These are phyloP conservation scores for Karstenula rhodostoma DNA, from an alignment of 2,329 filamentous ascomycete genomes.

Conservation along the genomic window DNA sequence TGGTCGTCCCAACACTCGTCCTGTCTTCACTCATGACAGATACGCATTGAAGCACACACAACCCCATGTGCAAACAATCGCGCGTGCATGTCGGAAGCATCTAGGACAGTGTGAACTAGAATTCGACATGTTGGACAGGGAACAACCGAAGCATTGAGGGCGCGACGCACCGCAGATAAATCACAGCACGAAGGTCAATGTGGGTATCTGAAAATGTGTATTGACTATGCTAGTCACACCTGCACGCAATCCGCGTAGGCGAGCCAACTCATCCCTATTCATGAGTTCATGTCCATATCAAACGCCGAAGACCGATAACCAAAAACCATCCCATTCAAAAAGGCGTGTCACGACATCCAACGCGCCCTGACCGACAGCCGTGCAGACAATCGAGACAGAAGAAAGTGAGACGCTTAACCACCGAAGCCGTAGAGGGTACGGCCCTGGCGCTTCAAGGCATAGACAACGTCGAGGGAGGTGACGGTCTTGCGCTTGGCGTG, in stretches of 20 bases:
- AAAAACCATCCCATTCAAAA: slow-evolving; percentile 12
- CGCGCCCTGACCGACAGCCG: slow-evolving; percentile 24
- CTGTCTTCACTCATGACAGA: no score
- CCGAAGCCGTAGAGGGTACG: slow-evolving; percentile 86
- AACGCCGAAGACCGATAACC: slow-evolving; percentile 14
- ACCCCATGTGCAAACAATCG: no score
- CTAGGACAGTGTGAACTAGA: no score
- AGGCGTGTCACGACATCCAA: slow-evolving; percentile 27
- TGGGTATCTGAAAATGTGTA: slow-evolving; percentile 9
- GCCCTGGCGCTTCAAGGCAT: slow-evolving; percentile 70
- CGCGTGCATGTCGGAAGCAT: no score
- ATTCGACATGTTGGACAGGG: no score
- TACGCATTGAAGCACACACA: no score
- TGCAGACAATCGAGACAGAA: slow-evolving; percentile 23
- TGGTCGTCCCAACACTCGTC: no score
- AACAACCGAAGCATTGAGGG: no score
- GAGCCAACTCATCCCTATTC: slow-evolving; percentile 7
- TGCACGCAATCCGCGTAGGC: not conserved
- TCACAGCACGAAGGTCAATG: not conserved
- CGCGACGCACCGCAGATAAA: not conserved
- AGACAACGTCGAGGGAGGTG: slow-evolving; percentile 71
- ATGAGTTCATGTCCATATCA: slow-evolving; percentile 10
- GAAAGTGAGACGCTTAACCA: slow-evolving; percentile 66
- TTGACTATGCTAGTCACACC: slow-evolving; percentile 6
- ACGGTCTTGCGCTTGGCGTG: slow-evolving; percentile 85